A percentile compares a stretch with the other conserved stretches of the same genome.
Evolutionary conservation across 208 protist genomes (phyloP).

Genomic region (Wallacemonas sp.): DNA sequence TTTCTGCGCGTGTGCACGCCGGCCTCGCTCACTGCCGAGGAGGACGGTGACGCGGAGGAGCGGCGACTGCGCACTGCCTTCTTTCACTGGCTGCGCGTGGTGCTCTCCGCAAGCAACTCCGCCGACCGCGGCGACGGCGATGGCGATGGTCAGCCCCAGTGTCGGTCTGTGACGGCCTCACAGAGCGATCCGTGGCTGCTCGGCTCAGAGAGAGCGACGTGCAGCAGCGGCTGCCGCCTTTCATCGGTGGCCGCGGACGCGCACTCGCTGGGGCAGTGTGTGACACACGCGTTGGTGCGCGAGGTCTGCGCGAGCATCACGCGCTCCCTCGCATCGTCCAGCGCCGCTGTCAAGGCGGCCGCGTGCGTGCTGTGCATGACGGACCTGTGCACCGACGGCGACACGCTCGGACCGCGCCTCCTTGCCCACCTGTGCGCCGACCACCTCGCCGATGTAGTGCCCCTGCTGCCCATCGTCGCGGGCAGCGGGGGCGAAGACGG

Average conservation of each 20-base stretch:
- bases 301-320: background rate
- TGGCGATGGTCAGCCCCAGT: too few relatives aligned
- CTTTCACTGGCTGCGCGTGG: conserved; percentile 6
- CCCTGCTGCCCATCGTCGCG: conserved; percentile 1
- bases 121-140: too few relatives aligned
- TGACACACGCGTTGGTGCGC: background rate
- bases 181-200: background rate
- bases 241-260: too few relatives aligned
- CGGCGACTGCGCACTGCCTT: background rate
- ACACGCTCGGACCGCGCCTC: background rate
- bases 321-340: background rate
- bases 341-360: background rate
- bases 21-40: background rate
- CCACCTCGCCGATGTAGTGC: background rate
- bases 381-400: background rate
- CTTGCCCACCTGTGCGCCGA: conserved; percentile 1
- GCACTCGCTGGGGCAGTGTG: background rate
- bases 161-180: too few relatives aligned
- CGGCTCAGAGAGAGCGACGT: background rate
- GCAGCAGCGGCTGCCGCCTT: background rate
- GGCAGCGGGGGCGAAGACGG: conserved; percentile 21
- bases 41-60: background rate
- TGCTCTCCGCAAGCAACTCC: background rate
- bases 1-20: conserved; percentile 8
- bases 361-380: conserved; percentile 7